phyloP scores from a whole-genome alignment of 176 grass and related monocot genomes.

The Carex myosuroides region DNA sequence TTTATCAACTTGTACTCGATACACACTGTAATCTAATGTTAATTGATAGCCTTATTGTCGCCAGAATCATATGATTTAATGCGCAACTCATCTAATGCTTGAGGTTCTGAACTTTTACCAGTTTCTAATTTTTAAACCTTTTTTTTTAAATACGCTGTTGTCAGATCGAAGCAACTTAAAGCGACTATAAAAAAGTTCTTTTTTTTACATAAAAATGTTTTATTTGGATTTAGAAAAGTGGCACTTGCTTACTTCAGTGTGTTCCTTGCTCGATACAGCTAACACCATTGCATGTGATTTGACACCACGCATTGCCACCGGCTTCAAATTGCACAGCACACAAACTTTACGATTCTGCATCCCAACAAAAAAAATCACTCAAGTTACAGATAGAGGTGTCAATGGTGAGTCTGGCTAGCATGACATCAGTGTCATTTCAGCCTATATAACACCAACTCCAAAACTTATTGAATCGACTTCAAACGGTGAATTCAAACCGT shows the following conservation, averaged over 20 bases:
- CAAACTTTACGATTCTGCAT: conserved; percentile 42
- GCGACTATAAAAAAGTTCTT: not conserved
- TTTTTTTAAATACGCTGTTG: not conserved
- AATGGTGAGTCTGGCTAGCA: too few species aligned
- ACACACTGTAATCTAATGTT: not conserved
- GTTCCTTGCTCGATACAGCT: conserved; percentile 69
- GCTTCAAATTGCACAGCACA: conserved; percentile 88
- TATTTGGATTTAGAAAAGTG: not conserved
- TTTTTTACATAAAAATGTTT: not conserved
- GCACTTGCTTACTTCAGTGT: conserved; percentile 45
- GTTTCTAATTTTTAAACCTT: conserved; percentile 7
- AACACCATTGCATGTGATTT: conserved; percentile 97
- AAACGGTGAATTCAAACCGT: too few species aligned
- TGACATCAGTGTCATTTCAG: too few species aligned
- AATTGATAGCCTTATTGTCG: not conserved
- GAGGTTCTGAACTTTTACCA: not conserved
- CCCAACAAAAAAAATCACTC: not conserved
- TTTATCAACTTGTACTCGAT: not conserved
- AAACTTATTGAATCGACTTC: too few species aligned
- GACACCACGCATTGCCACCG: conserved; percentile 68
- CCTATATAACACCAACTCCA: too few species aligned
- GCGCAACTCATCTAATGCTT: not conserved
- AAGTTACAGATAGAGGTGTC: not conserved
- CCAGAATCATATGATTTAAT: not conserved
- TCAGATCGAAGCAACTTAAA: not conserved